Evolutionary conservation across 805 yeast species (phyloP), one percentile per base, ranked within the genome.

Genomic region (Candida maris): DNA sequence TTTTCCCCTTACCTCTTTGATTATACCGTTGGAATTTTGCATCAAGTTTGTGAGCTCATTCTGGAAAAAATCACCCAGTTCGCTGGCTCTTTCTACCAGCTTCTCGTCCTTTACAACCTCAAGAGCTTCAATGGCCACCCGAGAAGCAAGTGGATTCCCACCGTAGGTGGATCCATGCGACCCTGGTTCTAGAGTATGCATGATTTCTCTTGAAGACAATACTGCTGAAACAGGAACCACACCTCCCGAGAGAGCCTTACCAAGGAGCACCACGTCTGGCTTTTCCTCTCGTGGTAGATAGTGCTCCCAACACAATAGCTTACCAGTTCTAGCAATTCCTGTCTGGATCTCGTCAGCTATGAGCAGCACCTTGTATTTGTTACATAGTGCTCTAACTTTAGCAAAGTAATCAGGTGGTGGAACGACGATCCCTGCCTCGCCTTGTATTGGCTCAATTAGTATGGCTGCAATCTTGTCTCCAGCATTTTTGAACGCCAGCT

Each of bases 81-180:
- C 69, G 19, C 62, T 64, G 4, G 97, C 80, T 63, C 94, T 78
- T 56, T 85, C 85, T 27, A 81, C 88, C 54, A 91, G 73, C 18
- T 80, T 72, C 66, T 91, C 97, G 51, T 91, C 95, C 61, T 73
- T 76, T 38, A 91, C 86, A 36, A 91, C 97, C 52, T 87, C 75
- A 48, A 91, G 71, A 8, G 97, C 96, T 41, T 96, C 96, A 59
- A 86, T 79, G 43, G 97, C 93, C 15, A 87, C 96, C 38, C 86
- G 75, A 48, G 95, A 86, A 16, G 95, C 91, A 59, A 91, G 74
- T 48, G 97, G 96, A 68, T 88, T 91, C 62, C 97, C 97, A 64
- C 97, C 97, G 60, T 85, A 91, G 16, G 97, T 91, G 19, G 97
- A 89, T 35, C 97, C 97, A 65, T 91, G 97, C 21, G 96, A 85